These are phyloP conservation scores for Trypanosomatidae sp. DNA, from an alignment of 208 protist species.

Conservation along the genomic window DNA sequence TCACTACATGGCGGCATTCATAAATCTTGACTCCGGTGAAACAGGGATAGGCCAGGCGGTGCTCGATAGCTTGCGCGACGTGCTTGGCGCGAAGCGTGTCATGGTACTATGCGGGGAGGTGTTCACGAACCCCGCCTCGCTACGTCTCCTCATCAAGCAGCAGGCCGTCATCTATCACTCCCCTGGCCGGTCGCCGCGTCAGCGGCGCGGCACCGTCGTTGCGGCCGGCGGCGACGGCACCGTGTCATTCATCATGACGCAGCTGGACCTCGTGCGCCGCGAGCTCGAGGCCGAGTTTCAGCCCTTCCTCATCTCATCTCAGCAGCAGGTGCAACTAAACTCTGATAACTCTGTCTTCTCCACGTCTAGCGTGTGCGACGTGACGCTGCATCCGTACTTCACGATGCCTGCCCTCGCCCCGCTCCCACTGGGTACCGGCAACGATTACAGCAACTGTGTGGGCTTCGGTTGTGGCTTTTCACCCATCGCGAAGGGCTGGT, in stretches of 20 bases:
- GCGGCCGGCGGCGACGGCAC: conserved; percentile 86
- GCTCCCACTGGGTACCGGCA: conserved; percentile 81
- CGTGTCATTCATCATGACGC: conserved; percentile 75
- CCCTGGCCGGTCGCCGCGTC: conserved; percentile 4
- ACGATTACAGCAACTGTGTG: conserved; percentile 81
- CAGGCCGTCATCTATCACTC: conserved; percentile 52
- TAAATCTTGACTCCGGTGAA: conserved; percentile 78
- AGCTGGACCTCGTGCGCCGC: conserved; percentile 53
- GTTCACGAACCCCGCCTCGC: conserved; percentile 47
- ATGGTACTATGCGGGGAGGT: conserved; percentile 40
- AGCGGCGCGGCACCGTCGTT: conserved; percentile 72
- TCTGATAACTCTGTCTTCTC: background rate
- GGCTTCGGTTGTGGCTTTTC: conserved; percentile 73
- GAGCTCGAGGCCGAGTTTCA: conserved; percentile 43
- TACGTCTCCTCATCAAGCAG: conserved; percentile 57
- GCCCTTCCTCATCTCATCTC: conserved; percentile 1
- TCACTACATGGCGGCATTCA: conserved; percentile 58
- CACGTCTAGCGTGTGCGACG: background rate
- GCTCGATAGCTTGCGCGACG: conserved; percentile 29
- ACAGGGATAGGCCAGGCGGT: conserved; percentile 31
- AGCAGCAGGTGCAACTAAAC: background rate
- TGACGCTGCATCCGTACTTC: conserved; percentile 22
- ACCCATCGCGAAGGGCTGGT: conserved; percentile 13
- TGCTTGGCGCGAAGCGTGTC: conserved; percentile 59
- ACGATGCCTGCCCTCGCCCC: conserved; percentile 71